Conservation (phyloP, 495 filamentous ascomycete species). For the Aspergillus panamensis region DNA sequence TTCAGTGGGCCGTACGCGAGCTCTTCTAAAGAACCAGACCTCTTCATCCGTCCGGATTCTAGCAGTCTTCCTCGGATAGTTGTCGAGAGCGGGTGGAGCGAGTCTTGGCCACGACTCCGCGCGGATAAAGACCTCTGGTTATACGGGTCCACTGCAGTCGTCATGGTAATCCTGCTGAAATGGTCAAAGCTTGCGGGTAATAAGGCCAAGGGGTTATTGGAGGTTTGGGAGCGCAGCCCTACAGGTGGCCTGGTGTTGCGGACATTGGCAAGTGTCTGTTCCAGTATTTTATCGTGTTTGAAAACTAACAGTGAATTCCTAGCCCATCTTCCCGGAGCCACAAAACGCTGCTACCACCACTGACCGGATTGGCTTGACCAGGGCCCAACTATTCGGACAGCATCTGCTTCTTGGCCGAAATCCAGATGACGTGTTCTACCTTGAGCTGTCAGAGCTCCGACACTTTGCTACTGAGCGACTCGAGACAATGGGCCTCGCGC, state of each 20-base stretch:
- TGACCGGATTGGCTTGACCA: not conserved
- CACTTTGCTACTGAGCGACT: not conserved
- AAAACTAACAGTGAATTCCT: not conserved
- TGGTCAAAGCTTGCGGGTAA: not conserved
- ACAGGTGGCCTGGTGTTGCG: not conserved
- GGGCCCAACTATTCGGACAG: not conserved
- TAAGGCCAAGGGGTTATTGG: not conserved
- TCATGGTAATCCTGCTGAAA: not conserved
- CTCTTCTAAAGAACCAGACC: slow-evolving; percentile 4
- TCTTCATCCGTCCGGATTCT: not conserved
- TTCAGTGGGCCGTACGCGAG: not conserved
- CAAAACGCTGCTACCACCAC: not conserved
- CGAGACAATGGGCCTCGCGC: not conserved
- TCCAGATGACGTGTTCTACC: not conserved
- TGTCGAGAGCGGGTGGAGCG: slow-evolving; percentile 2
- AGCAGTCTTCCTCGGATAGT: not conserved
- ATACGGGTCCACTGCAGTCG: not conserved
- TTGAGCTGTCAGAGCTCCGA: not conserved
- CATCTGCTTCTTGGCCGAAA: not conserved
- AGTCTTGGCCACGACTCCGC: slow-evolving; percentile 5
- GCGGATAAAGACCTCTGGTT: slow-evolving; percentile 6
- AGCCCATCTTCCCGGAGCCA: slow-evolving; percentile 1
- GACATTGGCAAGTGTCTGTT: not conserved
- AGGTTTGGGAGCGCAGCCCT: not conserved
- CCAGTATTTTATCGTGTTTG: not conserved